phyloP scores from a whole-genome alignment of 768 basidiomycete genomes.

The Naganishia vaughanmartiniae region DNA sequence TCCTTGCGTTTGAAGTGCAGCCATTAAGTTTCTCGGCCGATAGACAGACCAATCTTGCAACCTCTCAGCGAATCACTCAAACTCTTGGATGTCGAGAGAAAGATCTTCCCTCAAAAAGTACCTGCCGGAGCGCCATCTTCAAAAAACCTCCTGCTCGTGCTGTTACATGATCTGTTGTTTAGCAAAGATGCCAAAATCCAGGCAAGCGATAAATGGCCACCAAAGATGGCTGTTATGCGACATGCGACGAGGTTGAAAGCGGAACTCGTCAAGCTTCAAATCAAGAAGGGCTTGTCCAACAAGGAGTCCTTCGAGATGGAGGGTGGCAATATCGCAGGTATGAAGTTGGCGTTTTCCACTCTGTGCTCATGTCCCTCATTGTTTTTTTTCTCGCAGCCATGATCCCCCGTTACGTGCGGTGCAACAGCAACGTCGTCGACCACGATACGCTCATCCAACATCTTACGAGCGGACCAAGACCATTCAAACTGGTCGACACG shows the following conservation, averaged over 20 bases:
- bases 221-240: slow-evolving; percentile 79
- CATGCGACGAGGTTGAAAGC: slow-evolving; percentile 85
- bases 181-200: slow-evolving; percentile 72
- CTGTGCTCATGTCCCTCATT: neutral
- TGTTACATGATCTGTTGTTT: slow-evolving; percentile 86
- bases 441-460: slow-evolving; percentile 57
- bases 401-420: slow-evolving; percentile 48
- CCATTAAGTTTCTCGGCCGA: slow-evolving; percentile 37
- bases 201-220: slow-evolving; percentile 75
- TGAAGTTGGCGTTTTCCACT: neutral
- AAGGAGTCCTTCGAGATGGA: slow-evolving; percentile 47
- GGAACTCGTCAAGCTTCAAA: slow-evolving; percentile 64
- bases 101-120: slow-evolving; percentile 59
- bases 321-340: slow-evolving; percentile 53
- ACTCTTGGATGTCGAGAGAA: slow-evolving; percentile 72
- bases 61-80: slow-evolving; percentile 68
- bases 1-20: neutral
- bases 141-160: slow-evolving; percentile 71
- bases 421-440: slow-evolving; percentile 49
- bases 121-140: slow-evolving; percentile 54
- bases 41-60: slow-evolving; percentile 74
- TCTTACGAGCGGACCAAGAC: slow-evolving; percentile 81
- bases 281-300: slow-evolving; percentile 45
- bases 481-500: slow-evolving; percentile 64
- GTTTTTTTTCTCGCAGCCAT: slow-evolving; percentile 4